Percentiles rank a stretch among this genome's conserved stretches.
Evolutionary conservation across 2,329 filamentous ascomycete species (phyloP).

Genomic region (Stagonosporopsis cucurbitacearum): DNA sequence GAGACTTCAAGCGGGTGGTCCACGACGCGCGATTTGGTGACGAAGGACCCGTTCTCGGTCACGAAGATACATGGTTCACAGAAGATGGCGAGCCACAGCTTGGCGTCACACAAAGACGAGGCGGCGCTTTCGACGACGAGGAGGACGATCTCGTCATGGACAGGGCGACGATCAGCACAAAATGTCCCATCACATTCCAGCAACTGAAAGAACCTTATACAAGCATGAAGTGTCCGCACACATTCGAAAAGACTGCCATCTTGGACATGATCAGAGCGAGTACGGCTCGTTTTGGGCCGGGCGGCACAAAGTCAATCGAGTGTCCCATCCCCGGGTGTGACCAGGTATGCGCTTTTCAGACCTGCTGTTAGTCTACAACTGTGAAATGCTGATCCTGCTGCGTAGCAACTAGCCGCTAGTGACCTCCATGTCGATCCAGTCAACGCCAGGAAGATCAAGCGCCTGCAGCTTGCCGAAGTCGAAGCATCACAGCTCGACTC

Average conservation of each 20-base stretch:
- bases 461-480: conserved; percentile 41
- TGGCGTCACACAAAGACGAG: conserved; percentile 47
- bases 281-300: conserved; percentile 19
- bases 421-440: conserved; percentile 42
- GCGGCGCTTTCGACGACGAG: conserved; percentile 56
- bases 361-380: neutral
- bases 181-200: conserved; percentile 72
- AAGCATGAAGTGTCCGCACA: conserved; percentile 72
- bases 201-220: conserved; percentile 71
- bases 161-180: conserved; percentile 68
- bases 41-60: conserved; percentile 60
- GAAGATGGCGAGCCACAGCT: conserved; percentile 54
- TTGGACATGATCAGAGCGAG: conserved; percentile 57
- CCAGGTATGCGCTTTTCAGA: conserved; percentile 43
- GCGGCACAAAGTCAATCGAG: conserved; percentile 50
- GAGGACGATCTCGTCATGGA: conserved; percentile 74
- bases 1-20: conserved; percentile 65
- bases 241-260: conserved; percentile 72
- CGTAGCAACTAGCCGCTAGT: conserved; percentile 38
- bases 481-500: conserved; percentile 36
- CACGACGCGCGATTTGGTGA: conserved; percentile 67
- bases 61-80: conserved; percentile 68
- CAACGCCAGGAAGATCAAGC: conserved; percentile 47
- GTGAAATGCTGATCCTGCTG: neutral
- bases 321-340: conserved; percentile 73